These are phyloP conservation scores for Fusarium sp. DNA, from an alignment of 2,329 filamentous ascomycete genomes.

Conservation along the genomic window DNA sequence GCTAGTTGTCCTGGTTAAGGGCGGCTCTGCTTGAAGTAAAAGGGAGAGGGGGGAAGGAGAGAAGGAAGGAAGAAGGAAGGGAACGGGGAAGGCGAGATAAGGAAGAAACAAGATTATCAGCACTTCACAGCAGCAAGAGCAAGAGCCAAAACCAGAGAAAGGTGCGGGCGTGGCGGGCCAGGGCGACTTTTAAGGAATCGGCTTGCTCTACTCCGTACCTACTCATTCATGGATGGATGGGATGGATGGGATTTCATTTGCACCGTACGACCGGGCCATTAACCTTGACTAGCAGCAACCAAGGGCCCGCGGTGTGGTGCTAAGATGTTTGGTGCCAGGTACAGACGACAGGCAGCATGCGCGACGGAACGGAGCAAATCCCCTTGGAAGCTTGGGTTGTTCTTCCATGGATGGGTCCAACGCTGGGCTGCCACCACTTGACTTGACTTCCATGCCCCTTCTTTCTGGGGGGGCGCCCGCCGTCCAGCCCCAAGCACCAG, in stretches of 20 bases:
- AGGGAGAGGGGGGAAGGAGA: constrained; percentile 6
- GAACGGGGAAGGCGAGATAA: constrained; percentile 28
- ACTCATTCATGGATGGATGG: background rate
- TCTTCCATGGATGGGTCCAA: constrained; percentile 16
- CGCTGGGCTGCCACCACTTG: constrained; percentile 18
- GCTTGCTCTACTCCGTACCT: background rate
- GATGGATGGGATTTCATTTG: constrained; percentile 40
- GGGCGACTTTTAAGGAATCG: constrained; percentile 39
- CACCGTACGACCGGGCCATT: constrained; percentile 44
- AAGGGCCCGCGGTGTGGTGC: constrained; percentile 37
- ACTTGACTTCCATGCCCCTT: constrained; percentile 29
- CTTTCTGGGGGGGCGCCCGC: constrained; percentile 11
- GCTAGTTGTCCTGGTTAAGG: background rate
- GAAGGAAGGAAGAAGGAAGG: constrained; percentile 9
- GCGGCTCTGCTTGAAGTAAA: constrained; percentile 8
- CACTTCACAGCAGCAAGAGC: constrained; percentile 30
- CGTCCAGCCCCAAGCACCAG: background rate
- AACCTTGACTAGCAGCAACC: constrained; percentile 38
- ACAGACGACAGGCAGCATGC: constrained; percentile 7
- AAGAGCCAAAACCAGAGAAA: constrained; percentile 34
- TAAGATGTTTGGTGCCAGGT: constrained; percentile 39
- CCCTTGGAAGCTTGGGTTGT: constrained; percentile 36
- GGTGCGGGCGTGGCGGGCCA: constrained; percentile 36
- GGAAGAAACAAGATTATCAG: constrained; percentile 35
- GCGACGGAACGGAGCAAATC: constrained; percentile 26